A percentile compares a stretch with the other conserved stretches of the same genome.
These are phyloP conservation scores for Venturia effusa DNA, from an alignment of 2,329 filamentous ascomycete species.

Conservation along the genomic window DNA sequence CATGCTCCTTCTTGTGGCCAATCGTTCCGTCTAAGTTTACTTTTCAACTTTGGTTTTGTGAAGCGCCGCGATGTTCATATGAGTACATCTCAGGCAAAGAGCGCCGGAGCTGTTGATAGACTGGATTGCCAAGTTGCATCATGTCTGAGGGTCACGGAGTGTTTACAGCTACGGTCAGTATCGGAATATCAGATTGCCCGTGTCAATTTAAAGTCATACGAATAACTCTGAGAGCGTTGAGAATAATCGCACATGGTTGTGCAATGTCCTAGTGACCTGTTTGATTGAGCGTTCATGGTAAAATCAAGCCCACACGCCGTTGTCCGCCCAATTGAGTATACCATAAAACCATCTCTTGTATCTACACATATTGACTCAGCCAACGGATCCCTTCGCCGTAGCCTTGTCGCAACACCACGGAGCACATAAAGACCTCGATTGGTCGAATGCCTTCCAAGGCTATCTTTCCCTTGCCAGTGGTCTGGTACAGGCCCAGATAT, in stretches of 20 bases:
- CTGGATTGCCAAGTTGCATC: too few species aligned
- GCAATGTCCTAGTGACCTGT: background rate
- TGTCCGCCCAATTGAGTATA: background rate
- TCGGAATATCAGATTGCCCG: background rate
- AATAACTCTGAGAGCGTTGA: background rate
- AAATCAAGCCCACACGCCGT: background rate
- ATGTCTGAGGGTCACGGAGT: too few species aligned
- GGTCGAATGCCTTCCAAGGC: conserved; percentile 84
- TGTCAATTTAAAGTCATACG: background rate
- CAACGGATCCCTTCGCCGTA: conserved; percentile 32
- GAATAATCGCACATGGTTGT: background rate
- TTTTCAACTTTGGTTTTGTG: too few species aligned
- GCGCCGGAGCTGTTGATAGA: too few species aligned
- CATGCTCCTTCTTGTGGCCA: too few species aligned
- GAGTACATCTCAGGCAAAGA: too few species aligned
- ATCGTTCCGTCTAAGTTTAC: too few species aligned
- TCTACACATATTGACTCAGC: conserved; percentile 31
- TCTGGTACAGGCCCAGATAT: conserved; percentile 89
- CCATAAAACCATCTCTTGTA: background rate
- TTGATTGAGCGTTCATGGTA: background rate
- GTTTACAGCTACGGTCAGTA: background rate
- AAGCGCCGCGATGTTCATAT: too few species aligned
- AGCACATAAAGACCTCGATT: conserved; percentile 68
- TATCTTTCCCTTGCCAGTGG: conserved; percentile 91
- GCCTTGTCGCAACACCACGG: conserved; percentile 15